Conservation (phyloP, 495 filamentous ascomycete species). For the Tuber calosporum region DNA sequence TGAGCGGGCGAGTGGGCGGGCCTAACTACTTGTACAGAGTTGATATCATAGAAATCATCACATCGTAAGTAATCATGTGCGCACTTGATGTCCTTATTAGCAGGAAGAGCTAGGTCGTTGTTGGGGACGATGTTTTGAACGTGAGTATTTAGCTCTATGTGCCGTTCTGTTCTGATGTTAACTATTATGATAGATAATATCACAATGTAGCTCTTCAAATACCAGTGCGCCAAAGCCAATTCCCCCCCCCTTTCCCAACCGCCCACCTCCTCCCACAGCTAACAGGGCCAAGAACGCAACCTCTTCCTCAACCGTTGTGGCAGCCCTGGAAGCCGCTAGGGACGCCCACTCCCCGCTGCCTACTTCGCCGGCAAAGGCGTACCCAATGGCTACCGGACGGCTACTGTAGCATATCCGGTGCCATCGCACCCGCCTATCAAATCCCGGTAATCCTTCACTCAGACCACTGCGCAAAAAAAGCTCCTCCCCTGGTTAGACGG, state of each 20-base stretch:
- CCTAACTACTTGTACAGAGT: no score
- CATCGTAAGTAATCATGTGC: conserved; percentile 51
- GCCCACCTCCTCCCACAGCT: background rate
- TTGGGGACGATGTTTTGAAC: conserved; percentile 69
- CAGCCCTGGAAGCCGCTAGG: conserved; percentile 66
- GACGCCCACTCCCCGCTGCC: conserved; percentile 79
- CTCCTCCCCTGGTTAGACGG: conserved; percentile 92
- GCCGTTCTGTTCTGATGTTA: background rate
- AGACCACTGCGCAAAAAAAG: conserved; percentile 90
- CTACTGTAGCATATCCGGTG: conserved; percentile 68
- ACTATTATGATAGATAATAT: background rate
- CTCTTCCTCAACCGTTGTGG: conserved; percentile 47
- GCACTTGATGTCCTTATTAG: conserved; percentile 59
- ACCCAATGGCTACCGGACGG: conserved; percentile 70
- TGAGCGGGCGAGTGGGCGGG: no score
- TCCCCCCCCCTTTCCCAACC: conserved; percentile 84
- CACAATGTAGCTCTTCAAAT: conserved; percentile 61
- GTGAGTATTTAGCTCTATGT: conserved; percentile 17
- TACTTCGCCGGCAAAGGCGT: conserved; percentile 93
- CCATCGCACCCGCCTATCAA: conserved; percentile 76
- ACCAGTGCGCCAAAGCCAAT: conserved; percentile 77
- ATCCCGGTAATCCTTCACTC: conserved; percentile 87
- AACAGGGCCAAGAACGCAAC: conserved; percentile 61
- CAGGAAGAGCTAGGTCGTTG: conserved; percentile 76
- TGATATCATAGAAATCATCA: background rate